Conservation (phyloP, 1,139 yeast species). For the Suhomyces guaymorum region DNA sequence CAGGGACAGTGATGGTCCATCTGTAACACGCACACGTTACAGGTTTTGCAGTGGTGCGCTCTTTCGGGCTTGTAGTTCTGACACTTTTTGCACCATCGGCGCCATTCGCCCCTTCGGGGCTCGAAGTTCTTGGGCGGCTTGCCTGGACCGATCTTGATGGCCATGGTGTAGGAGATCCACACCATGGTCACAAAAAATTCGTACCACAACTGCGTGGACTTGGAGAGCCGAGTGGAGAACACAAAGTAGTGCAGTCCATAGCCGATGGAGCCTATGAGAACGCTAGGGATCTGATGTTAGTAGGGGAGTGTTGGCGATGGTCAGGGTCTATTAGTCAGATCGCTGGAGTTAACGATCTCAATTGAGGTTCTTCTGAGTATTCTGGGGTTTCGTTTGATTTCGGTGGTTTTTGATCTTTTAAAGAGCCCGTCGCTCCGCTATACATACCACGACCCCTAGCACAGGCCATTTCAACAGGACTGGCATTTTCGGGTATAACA, state of each 20-base stretch:
- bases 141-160: slow-evolving; percentile 62
- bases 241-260: slow-evolving; percentile 64
- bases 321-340: too few species aligned
- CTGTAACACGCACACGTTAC: slow-evolving; percentile 61
- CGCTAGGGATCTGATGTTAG: slow-evolving; percentile 59
- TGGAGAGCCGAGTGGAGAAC: slow-evolving; percentile 45
- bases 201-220: slow-evolving; percentile 46
- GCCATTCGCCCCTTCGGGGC: slow-evolving; percentile 47
- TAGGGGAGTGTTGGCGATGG: slow-evolving; percentile 2
- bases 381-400: too few species aligned
- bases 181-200: slow-evolving; percentile 54
- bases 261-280: slow-evolving; percentile 62
- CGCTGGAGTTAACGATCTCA: too few species aligned
- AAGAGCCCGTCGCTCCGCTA: too few species aligned
- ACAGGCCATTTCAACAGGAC: slow-evolving; percentile 57
- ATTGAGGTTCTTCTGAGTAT: too few species aligned
- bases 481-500: too few species aligned
- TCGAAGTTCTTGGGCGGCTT: slow-evolving; percentile 47
- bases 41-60: slow-evolving; percentile 73
- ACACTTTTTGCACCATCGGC: slow-evolving; percentile 68
- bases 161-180: slow-evolving; percentile 71
- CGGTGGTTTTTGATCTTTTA: too few species aligned
- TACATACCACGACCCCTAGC: slow-evolving; percentile 54
- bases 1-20: slow-evolving; percentile 92
- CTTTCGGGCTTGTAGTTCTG: slow-evolving; percentile 69